These are phyloP conservation scores for Citrullus amarus DNA, from an alignment of 306 rosid species.

Conservation along the genomic window DNA sequence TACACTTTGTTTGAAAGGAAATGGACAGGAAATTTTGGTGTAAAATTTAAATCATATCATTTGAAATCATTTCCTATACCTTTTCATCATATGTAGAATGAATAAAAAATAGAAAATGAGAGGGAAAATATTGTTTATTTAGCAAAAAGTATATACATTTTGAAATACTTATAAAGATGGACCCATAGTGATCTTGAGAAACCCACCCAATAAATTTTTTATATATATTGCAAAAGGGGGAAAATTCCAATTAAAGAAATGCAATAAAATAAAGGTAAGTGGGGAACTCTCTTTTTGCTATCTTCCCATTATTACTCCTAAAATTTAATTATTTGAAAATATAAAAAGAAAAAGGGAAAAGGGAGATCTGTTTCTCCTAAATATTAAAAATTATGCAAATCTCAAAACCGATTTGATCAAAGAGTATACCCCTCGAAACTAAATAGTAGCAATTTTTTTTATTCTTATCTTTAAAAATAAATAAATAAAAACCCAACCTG, in stretches of 20 bases:
- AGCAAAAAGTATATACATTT: not conserved
- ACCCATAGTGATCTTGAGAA: not conserved
- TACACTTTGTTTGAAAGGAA: too few species aligned
- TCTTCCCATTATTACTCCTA: not conserved
- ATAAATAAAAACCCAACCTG: too few species aligned
- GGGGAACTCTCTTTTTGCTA: not conserved
- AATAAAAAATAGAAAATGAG: not conserved
- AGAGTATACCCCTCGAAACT: too few species aligned
- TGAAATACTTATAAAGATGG: not conserved
- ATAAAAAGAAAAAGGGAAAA: not conserved
- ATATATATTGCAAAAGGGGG: not conserved
- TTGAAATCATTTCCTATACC: too few species aligned
- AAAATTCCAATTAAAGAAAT: not conserved
- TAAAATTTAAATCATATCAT: too few species aligned
- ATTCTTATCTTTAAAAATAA: too few species aligned
- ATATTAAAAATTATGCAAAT: not conserved
- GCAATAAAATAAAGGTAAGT: not conserved
- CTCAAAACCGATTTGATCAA: not conserved
- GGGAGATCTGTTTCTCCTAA: not conserved
- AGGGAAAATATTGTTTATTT: not conserved
- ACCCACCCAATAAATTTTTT: not conserved
- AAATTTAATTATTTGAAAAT: not conserved
- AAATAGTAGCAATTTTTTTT: too few species aligned
- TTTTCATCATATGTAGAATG: not conserved
- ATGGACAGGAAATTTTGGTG: too few species aligned